These are phyloP conservation scores for Crucihimalaya himalaica DNA, from an alignment of 345 rosid genomes.

Conservation along the genomic window DNA sequence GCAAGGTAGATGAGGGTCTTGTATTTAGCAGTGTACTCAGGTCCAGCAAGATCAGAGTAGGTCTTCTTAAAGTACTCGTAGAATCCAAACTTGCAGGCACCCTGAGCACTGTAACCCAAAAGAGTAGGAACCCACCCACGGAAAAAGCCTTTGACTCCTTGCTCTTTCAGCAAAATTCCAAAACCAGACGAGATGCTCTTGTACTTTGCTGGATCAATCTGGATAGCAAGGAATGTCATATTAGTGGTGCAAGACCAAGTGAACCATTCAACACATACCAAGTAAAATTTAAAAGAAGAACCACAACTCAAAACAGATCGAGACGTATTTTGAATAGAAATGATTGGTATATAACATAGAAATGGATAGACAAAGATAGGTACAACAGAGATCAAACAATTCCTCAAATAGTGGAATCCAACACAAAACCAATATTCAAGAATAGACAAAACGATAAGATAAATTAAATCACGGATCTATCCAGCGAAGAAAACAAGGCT, in stretches of 20 bases:
- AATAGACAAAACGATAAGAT: background rate
- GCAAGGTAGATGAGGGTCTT: conserved; percentile 97
- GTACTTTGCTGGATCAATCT: conserved; percentile 97
- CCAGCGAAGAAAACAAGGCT: conserved; percentile 4
- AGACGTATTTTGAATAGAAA: background rate
- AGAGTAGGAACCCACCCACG: conserved; percentile 99
- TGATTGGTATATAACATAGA: background rate
- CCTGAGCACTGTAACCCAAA: conserved; percentile 98
- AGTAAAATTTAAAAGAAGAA: background rate
- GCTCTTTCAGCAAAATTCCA: conserved; percentile 85
- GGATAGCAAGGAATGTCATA: conserved; percentile 16
- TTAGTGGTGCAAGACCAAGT: conserved; percentile 1
- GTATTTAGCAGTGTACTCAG: conserved; percentile 78
- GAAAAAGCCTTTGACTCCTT: conserved; percentile 88
- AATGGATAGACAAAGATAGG: background rate
- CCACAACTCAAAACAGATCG: background rate
- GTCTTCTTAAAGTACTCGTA: conserved; percentile 96
- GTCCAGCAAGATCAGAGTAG: conserved; percentile 93
- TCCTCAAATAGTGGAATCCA: background rate
- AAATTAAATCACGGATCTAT: background rate
- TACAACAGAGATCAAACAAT: background rate
- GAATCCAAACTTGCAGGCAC: conserved; percentile 98
- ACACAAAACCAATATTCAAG: background rate
- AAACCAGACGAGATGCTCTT: conserved; percentile 93
- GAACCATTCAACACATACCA: conserved; percentile 13